Conservation (phyloP, 208 protist genomes). For the Trypanosoma platydactyli region DNA sequence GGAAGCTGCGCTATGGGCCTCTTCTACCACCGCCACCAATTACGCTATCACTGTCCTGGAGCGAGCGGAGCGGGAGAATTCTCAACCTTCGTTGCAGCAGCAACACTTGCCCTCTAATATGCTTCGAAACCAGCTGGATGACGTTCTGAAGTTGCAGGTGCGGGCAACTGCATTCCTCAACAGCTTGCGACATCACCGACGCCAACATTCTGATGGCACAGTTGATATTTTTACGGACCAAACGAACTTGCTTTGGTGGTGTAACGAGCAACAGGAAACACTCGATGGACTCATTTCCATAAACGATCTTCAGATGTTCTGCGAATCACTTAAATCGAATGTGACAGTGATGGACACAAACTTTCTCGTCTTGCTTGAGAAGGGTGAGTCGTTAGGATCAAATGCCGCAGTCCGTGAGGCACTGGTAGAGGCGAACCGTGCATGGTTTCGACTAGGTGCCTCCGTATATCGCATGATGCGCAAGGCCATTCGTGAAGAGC, state of each 20-base stretch:
- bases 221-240: constrained; percentile 69
- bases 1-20: constrained; percentile 55
- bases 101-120: constrained; percentile 27
- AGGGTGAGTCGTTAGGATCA: constrained; percentile 50
- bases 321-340: constrained; percentile 67
- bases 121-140: constrained; percentile 62
- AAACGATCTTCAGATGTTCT: constrained; percentile 67
- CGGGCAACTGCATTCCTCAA: constrained; percentile 67
- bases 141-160: constrained; percentile 69
- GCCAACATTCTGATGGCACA: constrained; percentile 44
- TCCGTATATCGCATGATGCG: constrained; percentile 68
- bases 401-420: constrained; percentile 64
- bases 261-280: constrained; percentile 73
- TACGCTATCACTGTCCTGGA: constrained; percentile 40
- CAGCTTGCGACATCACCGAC: constrained; percentile 61
- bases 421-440: constrained; percentile 68
- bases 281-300: constrained; percentile 48
- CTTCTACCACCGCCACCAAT: constrained; percentile 47
- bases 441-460: constrained; percentile 66
- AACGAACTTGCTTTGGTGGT: constrained; percentile 73
- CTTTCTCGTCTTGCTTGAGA: constrained; percentile 82
- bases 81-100: no score
- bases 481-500: constrained; percentile 33
- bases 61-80: constrained; percentile 31
- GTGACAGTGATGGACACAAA: constrained; percentile 86